phyloP scores from a whole-genome alignment of 1,284 basidiomycete genomes.

The Rhodotorula sp. region DNA sequence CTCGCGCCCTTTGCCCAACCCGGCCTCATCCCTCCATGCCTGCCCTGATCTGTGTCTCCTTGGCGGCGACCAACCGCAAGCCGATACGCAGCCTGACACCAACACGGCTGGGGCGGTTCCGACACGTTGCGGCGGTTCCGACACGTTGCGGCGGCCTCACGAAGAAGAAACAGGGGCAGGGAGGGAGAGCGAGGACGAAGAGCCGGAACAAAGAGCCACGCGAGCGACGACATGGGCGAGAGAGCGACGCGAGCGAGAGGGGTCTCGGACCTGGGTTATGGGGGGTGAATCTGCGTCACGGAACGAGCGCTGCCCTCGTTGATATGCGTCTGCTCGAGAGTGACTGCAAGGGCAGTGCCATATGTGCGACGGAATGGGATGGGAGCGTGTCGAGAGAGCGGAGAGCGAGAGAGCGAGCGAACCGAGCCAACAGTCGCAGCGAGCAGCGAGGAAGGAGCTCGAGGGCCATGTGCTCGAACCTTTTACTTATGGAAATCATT shows the following conservation, averaged over 20 bases:
- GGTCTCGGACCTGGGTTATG: not conserved
- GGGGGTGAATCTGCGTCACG: constrained; percentile 1
- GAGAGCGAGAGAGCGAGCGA: not conserved
- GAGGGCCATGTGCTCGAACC: constrained; percentile 18
- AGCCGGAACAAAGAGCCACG: not conserved
- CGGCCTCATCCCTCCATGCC: not conserved
- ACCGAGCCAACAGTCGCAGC: not conserved
- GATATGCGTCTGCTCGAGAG: no score
- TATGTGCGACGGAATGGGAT: not conserved
- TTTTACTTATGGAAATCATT: constrained; percentile 32
- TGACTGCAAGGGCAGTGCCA: constrained; percentile 4
- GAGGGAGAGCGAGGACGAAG: constrained; percentile 2
- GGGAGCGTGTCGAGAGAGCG: not conserved
- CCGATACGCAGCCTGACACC: not conserved
- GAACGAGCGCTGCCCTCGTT: constrained; percentile 3
- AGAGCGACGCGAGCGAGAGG: not conserved
- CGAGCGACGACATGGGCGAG: not conserved
- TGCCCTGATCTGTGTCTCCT: not conserved
- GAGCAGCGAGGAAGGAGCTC: constrained; percentile 1
- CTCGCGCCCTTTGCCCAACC: not conserved
- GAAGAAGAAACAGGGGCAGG: no score
- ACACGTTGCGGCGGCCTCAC: not conserved
- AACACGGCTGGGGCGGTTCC: no score
- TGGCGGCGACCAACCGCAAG: not conserved
- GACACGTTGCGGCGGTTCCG: not conserved